Evolutionary conservation across 371 early-diverging fungal genomes (phyloP), one percentile per base, ranked within the genome.

Genomic region (Polyrhizophydium stewartii): DNA sequence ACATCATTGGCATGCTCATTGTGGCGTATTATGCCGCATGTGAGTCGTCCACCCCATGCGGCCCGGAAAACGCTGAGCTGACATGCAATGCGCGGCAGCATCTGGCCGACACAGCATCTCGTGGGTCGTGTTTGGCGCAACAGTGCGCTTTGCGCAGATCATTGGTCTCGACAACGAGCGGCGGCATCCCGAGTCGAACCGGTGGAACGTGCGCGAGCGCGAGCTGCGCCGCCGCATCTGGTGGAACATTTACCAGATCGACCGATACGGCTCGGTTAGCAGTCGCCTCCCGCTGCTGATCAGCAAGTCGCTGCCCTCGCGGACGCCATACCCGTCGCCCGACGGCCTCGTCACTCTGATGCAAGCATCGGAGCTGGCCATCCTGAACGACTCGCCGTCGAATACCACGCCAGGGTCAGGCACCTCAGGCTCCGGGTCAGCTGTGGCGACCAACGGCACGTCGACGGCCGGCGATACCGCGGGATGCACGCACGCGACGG

Each of bases 81-180:
- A n/a, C n/a, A n/a, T n/a, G n/a, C n/a, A n/a, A n/a, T n/a, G n/a
- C n/a, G n/a, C n/a, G n/a, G 43, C 43, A 43, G 43, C 43, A 43
- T 43, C 43, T 17, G 43, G 43, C n/a, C 43, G 16, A n/a, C n/a
- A 17, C n/a, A 43, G 17, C 43, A n/a, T 16, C n/a, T 3, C 25
- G 28, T 16, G 49, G 3, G 49, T 3, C 16, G 22, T 47, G 49
- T 47, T 47, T 47, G 49, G 35, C 35, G 13, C 49, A 16, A 16
- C 49, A 16, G 16, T 16, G 22, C 49, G 49, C 7, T 16, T 7
- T 3, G 49, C 49, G 3, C 49, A 47, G 28, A 22, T 47, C 49
- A 47, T 47, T 16, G 49, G 49, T 3, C 49, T 47, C 9, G 49
- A 47, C 28, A 47, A 47, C 28, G 49, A 47, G 49, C 49, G 49